Base-by-base conservation (phyloP, 73 alveolate genomes). In the Stentor roeselii region DNA sequence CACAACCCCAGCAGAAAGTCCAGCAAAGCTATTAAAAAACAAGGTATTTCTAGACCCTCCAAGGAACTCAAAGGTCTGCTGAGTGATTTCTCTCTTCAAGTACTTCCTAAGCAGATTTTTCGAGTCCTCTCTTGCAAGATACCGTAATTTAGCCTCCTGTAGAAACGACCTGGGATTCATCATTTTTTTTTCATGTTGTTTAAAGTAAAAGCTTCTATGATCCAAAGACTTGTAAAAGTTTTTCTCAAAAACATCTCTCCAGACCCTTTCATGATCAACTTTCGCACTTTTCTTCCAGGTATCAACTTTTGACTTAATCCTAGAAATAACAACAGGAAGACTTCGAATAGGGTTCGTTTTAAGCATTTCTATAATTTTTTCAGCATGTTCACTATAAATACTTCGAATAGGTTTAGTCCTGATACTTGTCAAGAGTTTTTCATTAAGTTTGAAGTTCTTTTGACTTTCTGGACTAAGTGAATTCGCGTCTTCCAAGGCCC, bases 171-270 rank as follows among this genome's bases (percentile, higher is more conserved):
- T 67, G 1, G 80, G 41, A 34, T 67, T 67, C 0, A 40, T 67
- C 80, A 67, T 67, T 34, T 34, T 67, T 67, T 67, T 67, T 32
- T 67, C 94, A 60, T 88, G 74, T 59, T 86, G 91, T 78, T 86
- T 88, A 76, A 88, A 88, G 78, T 86, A 86, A 60, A 88, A 88
- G 3, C 90, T 82, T 60, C 94, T 86, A 77, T 88, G 94, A 83
- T 86, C 94, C n/a, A 88, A 76, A n/a, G 89, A 78, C 59, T 88
- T 60, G 78, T 85, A 88, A 82, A 85, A 88, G 67, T 88, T 88
- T 42, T 77, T 88, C 36, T 59, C 59, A 14, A 88, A 61, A 59
- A 85, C 88, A 21, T 82, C 90, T n/a, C 78, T 84, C 94, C 94
- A 88, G 27, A 59, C 31, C 60, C 75, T 38, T 59, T 86, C 89